Conservation (phyloP, 345 rosid genomes). For the Eucalyptus marginata region DNA sequence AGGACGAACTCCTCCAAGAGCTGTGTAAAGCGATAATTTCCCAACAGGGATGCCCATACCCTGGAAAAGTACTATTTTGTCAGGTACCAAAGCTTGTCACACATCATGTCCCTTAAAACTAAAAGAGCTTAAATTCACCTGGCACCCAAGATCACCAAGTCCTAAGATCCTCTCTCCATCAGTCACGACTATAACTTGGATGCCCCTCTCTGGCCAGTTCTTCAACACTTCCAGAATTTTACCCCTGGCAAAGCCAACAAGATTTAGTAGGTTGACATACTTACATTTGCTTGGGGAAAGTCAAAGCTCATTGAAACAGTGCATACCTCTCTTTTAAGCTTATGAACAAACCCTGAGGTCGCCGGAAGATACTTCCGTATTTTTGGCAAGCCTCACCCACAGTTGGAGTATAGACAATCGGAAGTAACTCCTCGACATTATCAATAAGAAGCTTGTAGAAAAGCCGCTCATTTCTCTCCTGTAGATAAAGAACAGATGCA, state of each 20-base stretch:
- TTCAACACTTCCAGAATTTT: constrained; percentile 81
- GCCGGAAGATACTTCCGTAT: constrained; percentile 83
- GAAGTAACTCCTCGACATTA: constrained; percentile 87
- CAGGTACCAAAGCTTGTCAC: not conserved
- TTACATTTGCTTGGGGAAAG: not conserved
- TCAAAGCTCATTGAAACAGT: not conserved
- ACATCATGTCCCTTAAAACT: not conserved
- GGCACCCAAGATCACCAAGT: constrained; percentile 97
- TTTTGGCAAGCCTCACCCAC: constrained; percentile 98
- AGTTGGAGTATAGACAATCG: constrained; percentile 87
- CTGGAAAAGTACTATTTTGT: constrained; percentile 6
- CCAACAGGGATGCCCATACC: constrained; percentile 97
- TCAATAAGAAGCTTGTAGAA: constrained; percentile 84
- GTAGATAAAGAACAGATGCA: not conserved
- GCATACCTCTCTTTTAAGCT: constrained; percentile 83
- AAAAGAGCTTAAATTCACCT: constrained; percentile 28
- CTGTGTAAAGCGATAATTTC: constrained; percentile 69
- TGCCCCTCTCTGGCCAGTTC: constrained; percentile 85
- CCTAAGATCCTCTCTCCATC: constrained; percentile 95
- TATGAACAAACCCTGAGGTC: constrained; percentile 93
- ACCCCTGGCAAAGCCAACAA: constrained; percentile 31
- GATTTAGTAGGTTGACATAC: not conserved
- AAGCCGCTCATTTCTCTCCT: constrained; percentile 83
- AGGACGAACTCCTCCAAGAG: constrained; percentile 91
- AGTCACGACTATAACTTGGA: constrained; percentile 90